Conservation (phyloP, 345 rosid genomes). For the Gossypium bickii region DNA sequence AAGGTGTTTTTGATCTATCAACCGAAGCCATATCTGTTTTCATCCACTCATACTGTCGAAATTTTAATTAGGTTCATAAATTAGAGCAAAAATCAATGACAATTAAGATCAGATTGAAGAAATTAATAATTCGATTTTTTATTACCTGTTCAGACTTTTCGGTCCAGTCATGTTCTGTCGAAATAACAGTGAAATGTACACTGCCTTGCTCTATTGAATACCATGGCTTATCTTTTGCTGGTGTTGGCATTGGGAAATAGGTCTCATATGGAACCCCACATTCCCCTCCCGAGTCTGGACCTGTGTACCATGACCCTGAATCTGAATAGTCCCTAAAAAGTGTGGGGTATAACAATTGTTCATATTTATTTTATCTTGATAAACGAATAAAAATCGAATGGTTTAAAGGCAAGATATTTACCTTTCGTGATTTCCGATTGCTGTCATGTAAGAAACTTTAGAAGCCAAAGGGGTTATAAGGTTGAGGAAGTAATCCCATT, state of each 20-base stretch:
- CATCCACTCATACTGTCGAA: conserved; percentile 54
- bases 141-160: conserved; percentile 50
- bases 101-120: neutral
- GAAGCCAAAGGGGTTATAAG: conserved; percentile 61
- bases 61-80: neutral
- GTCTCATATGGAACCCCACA: conserved; percentile 70
- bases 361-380: too few relatives aligned
- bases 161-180: conserved; percentile 60
- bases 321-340: conserved; percentile 43
- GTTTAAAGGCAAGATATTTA: neutral
- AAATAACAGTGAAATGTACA: conserved; percentile 55
- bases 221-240: conserved; percentile 68
- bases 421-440: conserved; percentile 78
- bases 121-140: neutral
- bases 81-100: neutral
- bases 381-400: too few relatives aligned
- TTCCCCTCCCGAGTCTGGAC: conserved; percentile 77
- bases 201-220: conserved; percentile 59
- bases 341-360: too few relatives aligned
- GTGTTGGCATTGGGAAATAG: conserved; percentile 64
- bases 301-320: conserved; percentile 41
- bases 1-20: conserved; percentile 57
- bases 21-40: conserved; percentile 50
- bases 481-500: conserved; percentile 69
- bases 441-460: conserved; percentile 64